These are phyloP conservation scores for Coniosporium apollinis DNA, from an alignment of 495 filamentous ascomycete genomes.

Conservation along the genomic window DNA sequence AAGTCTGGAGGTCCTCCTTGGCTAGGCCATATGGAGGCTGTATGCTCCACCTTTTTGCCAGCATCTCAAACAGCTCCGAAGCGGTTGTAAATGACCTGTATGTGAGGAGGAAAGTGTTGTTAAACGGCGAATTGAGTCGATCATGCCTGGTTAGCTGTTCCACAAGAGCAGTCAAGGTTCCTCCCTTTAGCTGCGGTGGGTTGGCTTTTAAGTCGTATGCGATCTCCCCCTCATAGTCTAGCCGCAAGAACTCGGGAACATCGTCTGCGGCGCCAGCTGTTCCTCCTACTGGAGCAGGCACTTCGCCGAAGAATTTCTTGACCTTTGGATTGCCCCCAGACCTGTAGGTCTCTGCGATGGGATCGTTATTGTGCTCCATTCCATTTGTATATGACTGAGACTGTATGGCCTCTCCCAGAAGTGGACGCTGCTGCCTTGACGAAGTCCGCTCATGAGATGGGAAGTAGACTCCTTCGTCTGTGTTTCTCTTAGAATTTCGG, in stretches of 20 bases:
- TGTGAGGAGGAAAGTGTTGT: constrained; percentile 92
- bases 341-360: constrained; percentile 42
- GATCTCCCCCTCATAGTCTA: constrained; percentile 82
- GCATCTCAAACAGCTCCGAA: constrained; percentile 76
- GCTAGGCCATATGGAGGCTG: constrained; percentile 79
- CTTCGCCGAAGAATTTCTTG: constrained; percentile 77
- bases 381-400: constrained; percentile 53
- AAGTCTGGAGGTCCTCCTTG: constrained; percentile 60
- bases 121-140: constrained; percentile 86
- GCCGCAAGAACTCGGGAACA: constrained; percentile 63
- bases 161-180: constrained; percentile 77
- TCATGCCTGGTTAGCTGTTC: constrained; percentile 93
- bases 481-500: constrained; percentile 28
- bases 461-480: constrained; percentile 13
- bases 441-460: constrained; percentile 7
- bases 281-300: constrained; percentile 41
- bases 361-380: too few relatives aligned
- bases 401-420: constrained; percentile 21
- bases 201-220: constrained; percentile 68
- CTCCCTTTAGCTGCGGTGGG: constrained; percentile 63
- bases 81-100: constrained; percentile 91
- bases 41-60: constrained; percentile 78
- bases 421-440: constrained; percentile 15
- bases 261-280: constrained; percentile 51
- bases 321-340: constrained; percentile 61